These are phyloP conservation scores for Waltiozyma sp. DNA, from an alignment of 1,139 yeast species.

Conservation along the genomic window DNA sequence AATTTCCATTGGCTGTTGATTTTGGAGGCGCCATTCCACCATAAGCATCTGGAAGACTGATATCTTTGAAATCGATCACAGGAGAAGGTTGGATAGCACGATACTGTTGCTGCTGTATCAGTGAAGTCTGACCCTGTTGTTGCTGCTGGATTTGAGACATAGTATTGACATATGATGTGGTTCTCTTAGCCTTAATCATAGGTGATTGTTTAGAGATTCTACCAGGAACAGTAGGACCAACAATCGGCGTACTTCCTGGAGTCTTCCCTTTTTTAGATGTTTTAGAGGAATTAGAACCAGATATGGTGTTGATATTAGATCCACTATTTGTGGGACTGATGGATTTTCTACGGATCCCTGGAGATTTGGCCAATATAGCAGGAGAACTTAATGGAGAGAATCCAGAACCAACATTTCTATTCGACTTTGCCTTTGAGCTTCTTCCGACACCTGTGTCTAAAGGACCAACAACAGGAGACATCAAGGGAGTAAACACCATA, in stretches of 20 bases:
- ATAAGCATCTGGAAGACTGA: constrained; percentile 2
- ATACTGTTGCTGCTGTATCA: constrained; percentile 1
- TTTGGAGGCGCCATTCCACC: constrained; percentile 17
- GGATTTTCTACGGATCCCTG: constrained; percentile 13
- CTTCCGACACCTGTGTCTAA: constrained; percentile 24
- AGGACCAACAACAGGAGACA: constrained; percentile 69
- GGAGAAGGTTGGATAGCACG: background rate
- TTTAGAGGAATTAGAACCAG: constrained; percentile 14
- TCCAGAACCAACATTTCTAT: background rate
- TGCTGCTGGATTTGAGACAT: constrained; percentile 6
- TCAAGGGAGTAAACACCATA: constrained; percentile 53
- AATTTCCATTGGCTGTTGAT: background rate
- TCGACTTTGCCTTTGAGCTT: too few relatives aligned
- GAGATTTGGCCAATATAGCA: constrained; percentile 36
- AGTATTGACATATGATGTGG: constrained; percentile 18
- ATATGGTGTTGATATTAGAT: background rate
- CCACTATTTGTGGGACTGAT: constrained; percentile 10
- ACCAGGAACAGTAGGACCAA: constrained; percentile 22
- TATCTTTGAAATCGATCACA: constrained; percentile 1
- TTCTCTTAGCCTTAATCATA: constrained; percentile 18
- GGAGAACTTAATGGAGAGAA: constrained; percentile 55
- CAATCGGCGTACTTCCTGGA: constrained; percentile 26
- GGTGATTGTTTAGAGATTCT: constrained; percentile 19
- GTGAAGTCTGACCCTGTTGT: constrained; percentile 1
- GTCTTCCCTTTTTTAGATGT: constrained; percentile 18